phyloP scores from a whole-genome alignment of 2,329 filamentous ascomycete species.

The Fusarium fracticaudum region DNA sequence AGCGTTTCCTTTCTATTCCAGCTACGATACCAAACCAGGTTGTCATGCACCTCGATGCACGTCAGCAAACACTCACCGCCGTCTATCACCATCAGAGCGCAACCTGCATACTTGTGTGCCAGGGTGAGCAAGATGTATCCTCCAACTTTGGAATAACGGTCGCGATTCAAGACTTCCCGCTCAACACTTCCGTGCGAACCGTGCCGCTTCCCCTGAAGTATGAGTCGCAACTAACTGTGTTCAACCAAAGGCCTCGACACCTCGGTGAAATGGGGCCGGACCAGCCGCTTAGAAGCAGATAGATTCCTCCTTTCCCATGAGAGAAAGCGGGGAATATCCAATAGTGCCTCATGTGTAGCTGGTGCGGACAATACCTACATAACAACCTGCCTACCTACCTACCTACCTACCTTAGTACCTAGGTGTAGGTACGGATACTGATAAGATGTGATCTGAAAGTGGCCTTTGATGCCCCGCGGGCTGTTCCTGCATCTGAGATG shows the following conservation, averaged over 20 bases:
- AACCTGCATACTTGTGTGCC: slow-evolving; percentile 17
- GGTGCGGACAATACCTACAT: not conserved
- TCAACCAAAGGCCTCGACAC: not conserved
- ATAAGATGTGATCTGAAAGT: slow-evolving; percentile 17
- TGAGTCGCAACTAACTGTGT: slow-evolving; percentile 1
- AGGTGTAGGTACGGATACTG: not conserved
- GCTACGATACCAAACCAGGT: not conserved
- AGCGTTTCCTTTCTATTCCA: not conserved
- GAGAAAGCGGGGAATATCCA: slow-evolving; percentile 3
- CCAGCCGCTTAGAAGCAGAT: not conserved
- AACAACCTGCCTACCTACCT: not conserved
- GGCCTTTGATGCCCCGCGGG: slow-evolving; percentile 8
- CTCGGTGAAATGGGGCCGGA: slow-evolving; percentile 4
- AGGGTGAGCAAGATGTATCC: slow-evolving; percentile 6
- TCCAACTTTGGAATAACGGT: not conserved
- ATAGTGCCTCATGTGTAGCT: not conserved
- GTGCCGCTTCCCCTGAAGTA: slow-evolving; percentile 20
- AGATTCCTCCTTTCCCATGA: not conserved
- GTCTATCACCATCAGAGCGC: slow-evolving; percentile 9
- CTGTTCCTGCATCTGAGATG: slow-evolving; percentile 35
- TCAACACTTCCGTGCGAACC: slow-evolving; percentile 15
- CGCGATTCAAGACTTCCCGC: not conserved
- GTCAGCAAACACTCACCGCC: slow-evolving; percentile 36
- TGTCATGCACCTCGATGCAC: slow-evolving; percentile 22
- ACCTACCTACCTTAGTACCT: too few species aligned